Conservation (phyloP, 2,329 filamentous ascomycete genomes). For the Diplodia corticola region DNA sequence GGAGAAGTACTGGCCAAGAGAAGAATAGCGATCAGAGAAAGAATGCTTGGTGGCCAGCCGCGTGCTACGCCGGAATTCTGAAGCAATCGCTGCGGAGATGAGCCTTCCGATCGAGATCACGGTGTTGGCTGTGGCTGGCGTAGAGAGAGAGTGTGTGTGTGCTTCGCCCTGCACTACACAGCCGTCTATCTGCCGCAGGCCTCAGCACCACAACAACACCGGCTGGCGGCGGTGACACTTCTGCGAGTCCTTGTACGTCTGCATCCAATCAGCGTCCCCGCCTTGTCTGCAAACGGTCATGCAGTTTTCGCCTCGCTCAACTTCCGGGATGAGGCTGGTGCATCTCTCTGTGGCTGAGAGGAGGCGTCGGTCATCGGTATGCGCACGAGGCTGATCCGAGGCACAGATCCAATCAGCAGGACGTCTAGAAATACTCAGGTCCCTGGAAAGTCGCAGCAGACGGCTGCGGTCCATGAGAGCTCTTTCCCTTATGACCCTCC, state of each 20-base stretch:
- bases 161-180: too few species aligned
- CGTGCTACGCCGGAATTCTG: neutral
- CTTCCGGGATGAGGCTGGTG: neutral
- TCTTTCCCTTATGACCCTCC: too few species aligned
- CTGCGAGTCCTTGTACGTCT: too few species aligned
- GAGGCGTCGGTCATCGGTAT: too few species aligned
- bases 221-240: too few species aligned
- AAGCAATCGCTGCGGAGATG: neutral
- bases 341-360: neutral
- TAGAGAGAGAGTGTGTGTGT: neutral
- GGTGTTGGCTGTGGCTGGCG: neutral
- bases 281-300: too few species aligned
- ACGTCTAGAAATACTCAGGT: neutral
- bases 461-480: too few species aligned
- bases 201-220: too few species aligned
- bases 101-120: neutral
- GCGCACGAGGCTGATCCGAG: too few species aligned
- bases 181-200: too few species aligned
- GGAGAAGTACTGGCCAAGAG: neutral
- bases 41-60: neutral
- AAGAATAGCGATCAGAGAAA: neutral
- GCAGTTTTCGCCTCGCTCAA: neutral
- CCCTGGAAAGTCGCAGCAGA: too few species aligned
- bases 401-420: neutral
- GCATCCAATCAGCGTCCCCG: too few species aligned